Percentiles rank a stretch among this genome's conserved stretches.
Evolutionary conservation across 495 filamentous ascomycete genomes (phyloP).

Genomic region (Aspergillus saccharolyticus): DNA sequence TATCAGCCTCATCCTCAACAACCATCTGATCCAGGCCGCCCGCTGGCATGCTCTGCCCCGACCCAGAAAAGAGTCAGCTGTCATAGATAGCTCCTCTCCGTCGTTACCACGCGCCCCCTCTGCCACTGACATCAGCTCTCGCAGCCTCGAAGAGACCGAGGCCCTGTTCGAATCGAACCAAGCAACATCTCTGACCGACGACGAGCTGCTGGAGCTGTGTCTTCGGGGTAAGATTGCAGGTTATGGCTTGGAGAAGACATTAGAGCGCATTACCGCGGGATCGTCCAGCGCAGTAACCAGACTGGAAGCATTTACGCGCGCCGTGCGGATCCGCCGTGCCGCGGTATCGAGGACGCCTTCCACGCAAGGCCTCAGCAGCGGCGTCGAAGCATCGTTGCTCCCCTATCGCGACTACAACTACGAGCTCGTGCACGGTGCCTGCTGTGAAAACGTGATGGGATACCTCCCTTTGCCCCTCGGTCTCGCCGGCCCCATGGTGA

Average conservation of each 20-base stretch:
- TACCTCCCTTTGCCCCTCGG: conserved; percentile 92
- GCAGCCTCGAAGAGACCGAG: conserved; percentile 56
- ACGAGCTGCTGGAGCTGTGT: conserved; percentile 75
- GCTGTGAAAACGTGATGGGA: conserved; percentile 98
- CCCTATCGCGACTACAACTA: conserved; percentile 92
- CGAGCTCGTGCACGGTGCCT: conserved; percentile 85
- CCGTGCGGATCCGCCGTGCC: conserved; percentile 84
- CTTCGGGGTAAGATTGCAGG: conserved; percentile 87
- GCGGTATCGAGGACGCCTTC: conserved; percentile 81
- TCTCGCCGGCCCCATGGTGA: conserved; percentile 85
- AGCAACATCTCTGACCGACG: conserved; percentile 70
- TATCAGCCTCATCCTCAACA: background rate
- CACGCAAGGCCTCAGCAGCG: conserved; percentile 63
- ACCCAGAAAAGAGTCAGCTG: background rate
- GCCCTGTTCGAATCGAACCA: conserved; percentile 73
- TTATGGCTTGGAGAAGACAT: conserved; percentile 75
- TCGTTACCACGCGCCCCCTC: background rate
- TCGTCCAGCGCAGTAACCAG: conserved; percentile 51
- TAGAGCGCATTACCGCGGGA: conserved; percentile 55
- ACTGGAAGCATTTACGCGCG: conserved; percentile 70
- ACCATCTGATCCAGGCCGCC: background rate
- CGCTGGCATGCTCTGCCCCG: background rate
- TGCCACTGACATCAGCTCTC: background rate
- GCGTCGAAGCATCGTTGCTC: conserved; percentile 75
- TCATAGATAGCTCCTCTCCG: no score